phyloP scores from a whole-genome alignment of 768 basidiomycete genomes.

The Scleroderma bovista region DNA sequence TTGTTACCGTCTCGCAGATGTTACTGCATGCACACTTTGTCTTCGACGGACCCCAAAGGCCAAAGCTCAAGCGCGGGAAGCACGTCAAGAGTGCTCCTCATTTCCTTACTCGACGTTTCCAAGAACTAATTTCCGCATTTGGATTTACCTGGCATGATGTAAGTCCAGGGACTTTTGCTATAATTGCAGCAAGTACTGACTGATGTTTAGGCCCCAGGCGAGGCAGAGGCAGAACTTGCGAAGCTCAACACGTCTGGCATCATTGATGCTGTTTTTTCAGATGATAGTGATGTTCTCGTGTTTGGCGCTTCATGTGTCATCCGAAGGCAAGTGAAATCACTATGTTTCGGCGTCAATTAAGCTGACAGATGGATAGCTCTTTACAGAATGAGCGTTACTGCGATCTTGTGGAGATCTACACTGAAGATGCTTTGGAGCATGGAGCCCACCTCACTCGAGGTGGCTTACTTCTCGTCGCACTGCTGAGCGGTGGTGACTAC shows the following conservation, averaged over 20 bases:
- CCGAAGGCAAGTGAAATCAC: no score
- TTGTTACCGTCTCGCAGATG: background rate
- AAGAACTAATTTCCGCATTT: slow-evolving; percentile 33
- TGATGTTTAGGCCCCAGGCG: background rate
- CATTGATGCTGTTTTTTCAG: background rate
- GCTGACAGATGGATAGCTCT: background rate
- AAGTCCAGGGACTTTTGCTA: background rate
- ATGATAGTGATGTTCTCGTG: background rate
- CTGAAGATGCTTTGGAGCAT: no score
- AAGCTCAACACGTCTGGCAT: background rate
- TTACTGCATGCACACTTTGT: slow-evolving; percentile 29
- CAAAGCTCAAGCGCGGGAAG: slow-evolving; percentile 37
- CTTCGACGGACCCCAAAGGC: slow-evolving; percentile 45
- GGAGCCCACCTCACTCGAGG: background rate
- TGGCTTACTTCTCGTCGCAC: background rate
- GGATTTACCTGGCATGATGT: slow-evolving; percentile 34
- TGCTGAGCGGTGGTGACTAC: slow-evolving; percentile 4
- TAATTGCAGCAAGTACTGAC: no score
- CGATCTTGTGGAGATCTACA: background rate
- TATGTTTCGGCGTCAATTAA: background rate
- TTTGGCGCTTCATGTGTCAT: no score
- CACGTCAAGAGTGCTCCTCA: slow-evolving; percentile 24
- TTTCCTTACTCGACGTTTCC: slow-evolving; percentile 20
- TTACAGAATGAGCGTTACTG: background rate
- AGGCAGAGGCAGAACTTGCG: slow-evolving; percentile 3